Percentiles rank a stretch among this genome's conserved stretches.
Conservation (phyloP, 345 rosid species). For the Lepidium sativum region DNA sequence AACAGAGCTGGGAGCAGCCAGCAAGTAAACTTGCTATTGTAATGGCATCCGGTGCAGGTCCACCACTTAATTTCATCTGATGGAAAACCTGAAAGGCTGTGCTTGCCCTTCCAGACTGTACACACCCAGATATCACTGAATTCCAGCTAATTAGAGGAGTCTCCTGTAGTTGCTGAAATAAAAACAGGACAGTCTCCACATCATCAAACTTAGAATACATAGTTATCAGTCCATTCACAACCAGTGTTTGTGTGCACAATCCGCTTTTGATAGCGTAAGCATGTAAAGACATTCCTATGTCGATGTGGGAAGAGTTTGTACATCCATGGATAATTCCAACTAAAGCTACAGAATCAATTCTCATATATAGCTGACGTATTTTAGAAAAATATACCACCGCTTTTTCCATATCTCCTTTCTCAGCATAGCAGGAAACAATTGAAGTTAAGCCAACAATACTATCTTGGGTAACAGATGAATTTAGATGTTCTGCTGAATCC, state of each 20-base stretch:
- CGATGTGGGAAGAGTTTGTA: conserved; percentile 26
- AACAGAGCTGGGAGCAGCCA: conserved; percentile 65
- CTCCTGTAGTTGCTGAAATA: conserved; percentile 45
- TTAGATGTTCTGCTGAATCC: conserved; percentile 45
- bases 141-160: conserved; percentile 67
- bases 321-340: conserved; percentile 62
- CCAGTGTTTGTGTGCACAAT: conserved; percentile 35
- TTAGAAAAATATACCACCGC: conserved; percentile 36
- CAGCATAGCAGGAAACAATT: conserved; percentile 55
- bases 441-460: conserved; percentile 64
- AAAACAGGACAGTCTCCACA: conserved; percentile 37
- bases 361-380: conserved; percentile 41
- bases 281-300: conserved; percentile 51
- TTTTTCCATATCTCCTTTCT: conserved; percentile 36
- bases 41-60: conserved; percentile 45
- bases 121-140: conserved; percentile 70
- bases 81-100: conserved; percentile 44
- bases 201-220: conserved; percentile 58
- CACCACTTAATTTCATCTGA: conserved; percentile 45
- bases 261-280: conserved; percentile 55
- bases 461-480: conserved; percentile 31
- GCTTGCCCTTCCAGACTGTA: conserved; percentile 52
- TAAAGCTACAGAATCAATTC: conserved; percentile 68
- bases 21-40: conserved; percentile 58
- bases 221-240: conserved; percentile 63